These are phyloP conservation scores for Trichosporon sp. DNA, from an alignment of 1,284 basidiomycete species.

Conservation along the genomic window DNA sequence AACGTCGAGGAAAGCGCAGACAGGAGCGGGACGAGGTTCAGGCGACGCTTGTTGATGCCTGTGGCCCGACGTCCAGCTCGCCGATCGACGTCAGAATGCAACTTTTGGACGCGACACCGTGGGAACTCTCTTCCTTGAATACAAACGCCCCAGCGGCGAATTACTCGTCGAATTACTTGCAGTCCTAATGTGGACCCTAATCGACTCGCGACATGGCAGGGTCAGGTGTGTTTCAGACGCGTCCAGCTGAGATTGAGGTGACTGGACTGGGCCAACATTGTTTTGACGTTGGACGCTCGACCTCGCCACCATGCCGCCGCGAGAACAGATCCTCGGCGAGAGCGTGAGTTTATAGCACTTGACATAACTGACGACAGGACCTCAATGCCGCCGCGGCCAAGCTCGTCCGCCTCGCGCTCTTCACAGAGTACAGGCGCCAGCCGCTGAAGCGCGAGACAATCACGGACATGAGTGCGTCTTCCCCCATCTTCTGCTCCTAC, in stretches of 20 bases:
- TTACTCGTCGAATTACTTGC: too few relatives aligned
- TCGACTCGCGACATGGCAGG: too few relatives aligned
- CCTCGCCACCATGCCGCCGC: not conserved
- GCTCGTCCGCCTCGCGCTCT: constrained; percentile 41
- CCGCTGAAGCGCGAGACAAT: constrained; percentile 35
- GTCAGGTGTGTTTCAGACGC: not conserved
- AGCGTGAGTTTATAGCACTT: not conserved
- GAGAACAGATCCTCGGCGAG: not conserved
- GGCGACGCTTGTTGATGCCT: not conserved
- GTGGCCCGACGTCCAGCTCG: not conserved
- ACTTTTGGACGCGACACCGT: constrained; percentile 5
- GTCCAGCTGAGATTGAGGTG: too few relatives aligned
- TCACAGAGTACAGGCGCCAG: constrained; percentile 38
- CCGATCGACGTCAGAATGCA: constrained; percentile 5
- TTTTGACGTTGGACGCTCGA: not conserved
- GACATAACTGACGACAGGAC: constrained; percentile 26
- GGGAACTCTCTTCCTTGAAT: too few relatives aligned
- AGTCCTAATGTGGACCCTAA: too few relatives aligned
- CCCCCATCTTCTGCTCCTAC: too few relatives aligned
- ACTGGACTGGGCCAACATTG: not conserved
- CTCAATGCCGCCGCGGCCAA: constrained; percentile 30
- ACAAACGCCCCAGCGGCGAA: too few relatives aligned
- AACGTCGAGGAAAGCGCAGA: not conserved
- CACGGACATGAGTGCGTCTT: constrained; percentile 31
- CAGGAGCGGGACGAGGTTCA: not conserved